These are phyloP conservation scores for Wickerhamiella galacta DNA, from an alignment of 805 yeast species.

Conservation along the genomic window DNA sequence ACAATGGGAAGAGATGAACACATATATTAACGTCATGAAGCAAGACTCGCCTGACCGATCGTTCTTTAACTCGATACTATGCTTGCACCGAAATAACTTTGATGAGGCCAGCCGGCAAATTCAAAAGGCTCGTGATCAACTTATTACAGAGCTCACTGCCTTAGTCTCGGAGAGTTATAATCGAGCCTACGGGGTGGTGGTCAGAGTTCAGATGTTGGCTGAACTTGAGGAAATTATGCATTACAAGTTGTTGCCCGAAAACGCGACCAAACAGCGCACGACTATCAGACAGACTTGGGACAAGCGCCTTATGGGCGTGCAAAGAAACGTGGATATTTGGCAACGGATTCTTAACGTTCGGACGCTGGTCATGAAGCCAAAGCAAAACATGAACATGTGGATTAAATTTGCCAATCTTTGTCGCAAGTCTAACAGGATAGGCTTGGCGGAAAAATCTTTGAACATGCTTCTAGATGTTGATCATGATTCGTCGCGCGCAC, in stretches of 20 bases:
- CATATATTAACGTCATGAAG: constrained; percentile 78
- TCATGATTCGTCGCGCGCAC: constrained; percentile 47
- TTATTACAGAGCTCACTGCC: constrained; percentile 88
- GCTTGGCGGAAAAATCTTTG: constrained; percentile 82
- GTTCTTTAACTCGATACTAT: constrained; percentile 80
- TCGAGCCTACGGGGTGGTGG: constrained; percentile 93
- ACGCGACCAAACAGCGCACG: constrained; percentile 52
- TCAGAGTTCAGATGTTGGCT: constrained; percentile 91
- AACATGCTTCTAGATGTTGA: constrained; percentile 34
- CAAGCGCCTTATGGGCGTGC: constrained; percentile 80
- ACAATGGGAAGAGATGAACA: constrained; percentile 92
- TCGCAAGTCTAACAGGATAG: constrained; percentile 82
- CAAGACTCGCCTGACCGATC: constrained; percentile 87
- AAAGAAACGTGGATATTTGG: constrained; percentile 97
- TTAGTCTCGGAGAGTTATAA: constrained; percentile 89
- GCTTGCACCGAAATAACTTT: constrained; percentile 73
- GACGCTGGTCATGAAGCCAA: constrained; percentile 83
- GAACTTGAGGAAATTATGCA: constrained; percentile 89
- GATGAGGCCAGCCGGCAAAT: constrained; percentile 68
- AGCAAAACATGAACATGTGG: constrained; percentile 96
- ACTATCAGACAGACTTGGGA: constrained; percentile 88
- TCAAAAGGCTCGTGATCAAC: constrained; percentile 65
- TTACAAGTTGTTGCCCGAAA: constrained; percentile 71
- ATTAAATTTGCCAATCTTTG: constrained; percentile 93
- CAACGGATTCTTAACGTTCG: constrained; percentile 86